phyloP scores from a whole-genome alignment of 768 basidiomycete genomes.

The Suillus variegatus region DNA sequence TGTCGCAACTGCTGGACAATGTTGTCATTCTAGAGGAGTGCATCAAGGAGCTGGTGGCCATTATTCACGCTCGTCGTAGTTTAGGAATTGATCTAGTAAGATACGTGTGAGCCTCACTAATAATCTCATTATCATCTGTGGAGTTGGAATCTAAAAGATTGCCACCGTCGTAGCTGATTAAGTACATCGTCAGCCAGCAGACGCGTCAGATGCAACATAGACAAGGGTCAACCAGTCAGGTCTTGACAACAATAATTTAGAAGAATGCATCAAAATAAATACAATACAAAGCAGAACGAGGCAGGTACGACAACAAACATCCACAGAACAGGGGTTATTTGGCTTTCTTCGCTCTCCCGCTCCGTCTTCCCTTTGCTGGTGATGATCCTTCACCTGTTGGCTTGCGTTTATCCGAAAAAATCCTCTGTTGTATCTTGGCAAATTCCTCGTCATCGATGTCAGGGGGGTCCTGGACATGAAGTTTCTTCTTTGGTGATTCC shows the following conservation, averaged over 20 bases:
- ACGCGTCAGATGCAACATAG: background rate
- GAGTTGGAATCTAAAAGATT: background rate
- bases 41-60: conserved; percentile 88
- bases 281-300: background rate
- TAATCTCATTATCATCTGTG: background rate
- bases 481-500: conserved; percentile 52
- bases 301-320: background rate
- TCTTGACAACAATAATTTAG: background rate
- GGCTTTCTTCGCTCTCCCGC: conserved; percentile 34
- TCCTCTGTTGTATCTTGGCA: conserved; percentile 56
- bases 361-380: conserved; percentile 28
- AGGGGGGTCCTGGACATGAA: conserved; percentile 43
- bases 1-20: conserved; percentile 89
- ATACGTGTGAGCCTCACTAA: conserved; percentile 51
- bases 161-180: background rate
- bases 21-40: conserved; percentile 94
- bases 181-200: background rate
- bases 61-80: conserved; percentile 80
- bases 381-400: conserved; percentile 23
- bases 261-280: background rate
- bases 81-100: conserved; percentile 83
- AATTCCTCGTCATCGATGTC: conserved; percentile 72
- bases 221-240: background rate
- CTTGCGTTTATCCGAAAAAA: conserved; percentile 49
- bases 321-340: conserved; percentile 24